Conservation (phyloP, 192 early-diverging fungal genomes). For the Entomortierella lignicola region DNA sequence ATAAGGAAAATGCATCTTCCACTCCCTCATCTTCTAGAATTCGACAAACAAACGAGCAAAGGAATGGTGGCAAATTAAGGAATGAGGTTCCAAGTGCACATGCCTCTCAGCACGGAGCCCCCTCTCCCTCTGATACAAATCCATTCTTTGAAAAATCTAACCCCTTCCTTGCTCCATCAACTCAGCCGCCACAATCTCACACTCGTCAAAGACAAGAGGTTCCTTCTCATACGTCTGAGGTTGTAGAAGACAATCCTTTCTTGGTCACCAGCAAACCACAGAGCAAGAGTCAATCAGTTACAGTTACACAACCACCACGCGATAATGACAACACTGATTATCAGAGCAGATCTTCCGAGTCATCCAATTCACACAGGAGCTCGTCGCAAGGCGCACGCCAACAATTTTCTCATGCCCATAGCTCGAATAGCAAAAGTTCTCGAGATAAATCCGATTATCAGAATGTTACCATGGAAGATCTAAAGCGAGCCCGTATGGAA, state of each 20-base stretch:
- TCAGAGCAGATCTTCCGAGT: too few relatives aligned
- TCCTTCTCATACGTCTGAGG: background rate
- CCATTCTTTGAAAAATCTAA: slow-evolving; percentile 6
- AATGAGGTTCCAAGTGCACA: too few relatives aligned
- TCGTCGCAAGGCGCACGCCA: background rate
- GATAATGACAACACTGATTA: background rate
- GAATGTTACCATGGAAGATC: slow-evolving; percentile 9
- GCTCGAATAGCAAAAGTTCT: background rate
- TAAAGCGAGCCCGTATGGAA: slow-evolving; percentile 32
- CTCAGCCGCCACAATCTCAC: background rate
- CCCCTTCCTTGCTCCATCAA: slow-evolving; percentile 6
- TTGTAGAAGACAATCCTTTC: slow-evolving; percentile 9
- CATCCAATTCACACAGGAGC: background rate
- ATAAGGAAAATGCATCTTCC: too few relatives aligned
- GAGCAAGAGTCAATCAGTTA: background rate
- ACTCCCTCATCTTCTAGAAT: too few relatives aligned
- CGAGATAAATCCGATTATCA: slow-evolving; percentile 2
- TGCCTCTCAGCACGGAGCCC: background rate
- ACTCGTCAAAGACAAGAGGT: background rate
- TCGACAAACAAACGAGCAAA: too few relatives aligned
- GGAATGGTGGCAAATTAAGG: too few relatives aligned
- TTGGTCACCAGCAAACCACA: slow-evolving; percentile 3
- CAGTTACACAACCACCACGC: background rate
- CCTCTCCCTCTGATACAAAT: background rate
- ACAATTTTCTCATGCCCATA: background rate